phyloP scores from a whole-genome alignment of 2,329 filamentous ascomycete species.

The Colletotrichum costaricense region DNA sequence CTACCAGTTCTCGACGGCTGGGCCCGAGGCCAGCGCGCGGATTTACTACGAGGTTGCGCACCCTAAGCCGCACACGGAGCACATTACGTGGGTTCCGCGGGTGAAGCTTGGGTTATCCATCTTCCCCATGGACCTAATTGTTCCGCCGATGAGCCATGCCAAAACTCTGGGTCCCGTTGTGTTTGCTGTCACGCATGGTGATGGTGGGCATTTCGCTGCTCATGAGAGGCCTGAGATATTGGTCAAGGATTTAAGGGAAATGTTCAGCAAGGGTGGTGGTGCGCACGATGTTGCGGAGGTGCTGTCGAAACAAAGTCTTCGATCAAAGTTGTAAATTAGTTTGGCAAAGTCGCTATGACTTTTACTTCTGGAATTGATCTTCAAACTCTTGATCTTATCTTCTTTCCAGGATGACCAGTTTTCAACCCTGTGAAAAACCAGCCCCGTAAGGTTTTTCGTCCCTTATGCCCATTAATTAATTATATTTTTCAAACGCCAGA shows the following conservation, averaged over 20 bases:
- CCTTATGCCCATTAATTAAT: no score
- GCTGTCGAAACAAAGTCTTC: background rate
- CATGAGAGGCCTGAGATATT: conserved; percentile 67
- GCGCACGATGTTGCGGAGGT: conserved; percentile 50
- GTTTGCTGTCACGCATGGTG: conserved; percentile 60
- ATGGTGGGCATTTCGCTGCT: conserved; percentile 72
- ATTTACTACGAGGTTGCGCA: conserved; percentile 79
- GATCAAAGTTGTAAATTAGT: background rate
- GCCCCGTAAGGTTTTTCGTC: background rate
- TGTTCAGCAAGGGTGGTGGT: conserved; percentile 66
- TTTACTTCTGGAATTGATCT: no score
- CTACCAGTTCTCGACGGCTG: conserved; percentile 77
- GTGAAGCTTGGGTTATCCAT: conserved; percentile 60
- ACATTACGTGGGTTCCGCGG: conserved; percentile 43
- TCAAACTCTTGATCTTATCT: background rate
- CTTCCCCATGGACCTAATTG: conserved; percentile 68
- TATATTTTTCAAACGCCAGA: background rate
- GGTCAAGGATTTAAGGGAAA: conserved; percentile 62
- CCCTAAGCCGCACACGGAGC: conserved; percentile 38
- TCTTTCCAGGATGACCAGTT: background rate
- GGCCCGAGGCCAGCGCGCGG: conserved; percentile 72
- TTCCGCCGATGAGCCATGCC: conserved; percentile 66
- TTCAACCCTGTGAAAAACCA: background rate
- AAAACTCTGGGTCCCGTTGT: conserved; percentile 71
- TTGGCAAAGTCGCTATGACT: no score